Evolutionary conservation across 2,329 filamentous ascomycete genomes (phyloP).

Genomic region (Ceratocystis variospora): DNA sequence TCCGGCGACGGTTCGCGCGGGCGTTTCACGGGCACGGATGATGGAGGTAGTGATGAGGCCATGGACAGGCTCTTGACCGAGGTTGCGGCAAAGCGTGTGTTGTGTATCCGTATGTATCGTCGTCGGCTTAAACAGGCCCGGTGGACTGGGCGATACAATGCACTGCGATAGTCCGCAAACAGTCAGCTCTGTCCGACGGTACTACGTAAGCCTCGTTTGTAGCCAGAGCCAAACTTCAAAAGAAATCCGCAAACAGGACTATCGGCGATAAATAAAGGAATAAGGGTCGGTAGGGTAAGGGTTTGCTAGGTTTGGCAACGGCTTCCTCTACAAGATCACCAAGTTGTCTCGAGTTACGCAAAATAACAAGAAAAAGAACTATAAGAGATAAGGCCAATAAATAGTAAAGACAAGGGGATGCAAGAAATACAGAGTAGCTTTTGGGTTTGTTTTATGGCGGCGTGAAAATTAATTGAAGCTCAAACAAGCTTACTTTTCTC

Average conservation of each 20-base stretch:
- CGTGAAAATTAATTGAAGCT: not conserved
- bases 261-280: not conserved
- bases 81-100: not conserved
- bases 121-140: conserved; percentile 24
- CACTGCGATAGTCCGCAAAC: too few species aligned
- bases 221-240: not conserved
- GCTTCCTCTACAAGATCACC: too few species aligned
- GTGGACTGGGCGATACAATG: not conserved
- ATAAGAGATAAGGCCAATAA: not conserved
- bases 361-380: not conserved
- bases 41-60: not conserved
- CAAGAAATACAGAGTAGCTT: too few species aligned
- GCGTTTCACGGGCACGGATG: conserved; percentile 40
- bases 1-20: conserved; percentile 40
- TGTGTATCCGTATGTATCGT: conserved; percentile 20
- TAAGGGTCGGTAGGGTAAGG: too few species aligned
- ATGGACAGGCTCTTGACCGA: not conserved
- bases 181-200: too few species aligned
- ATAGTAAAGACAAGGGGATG: conserved; percentile 2
- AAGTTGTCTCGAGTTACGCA: not conserved
- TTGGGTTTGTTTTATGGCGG: not conserved
- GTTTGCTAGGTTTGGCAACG: too few species aligned
- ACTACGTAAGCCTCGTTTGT: too few species aligned
- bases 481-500: not conserved
- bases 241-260: not conserved